phyloP scores from a whole-genome alignment of 2,329 filamentous ascomycete species.

The Cryphonectria japonica region DNA sequence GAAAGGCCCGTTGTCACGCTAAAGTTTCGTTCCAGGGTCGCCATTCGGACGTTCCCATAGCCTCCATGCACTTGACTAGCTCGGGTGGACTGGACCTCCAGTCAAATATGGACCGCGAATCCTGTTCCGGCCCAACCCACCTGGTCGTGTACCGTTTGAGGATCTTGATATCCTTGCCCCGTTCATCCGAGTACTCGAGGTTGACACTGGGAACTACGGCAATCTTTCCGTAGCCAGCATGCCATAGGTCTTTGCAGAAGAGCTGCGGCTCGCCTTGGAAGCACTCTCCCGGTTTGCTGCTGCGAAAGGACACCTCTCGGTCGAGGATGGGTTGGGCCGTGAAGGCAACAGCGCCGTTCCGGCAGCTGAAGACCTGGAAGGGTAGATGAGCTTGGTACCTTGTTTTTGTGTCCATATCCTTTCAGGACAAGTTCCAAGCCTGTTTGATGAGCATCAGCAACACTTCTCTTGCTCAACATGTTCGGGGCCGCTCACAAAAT shows the following conservation, averaged over 20 bases:
- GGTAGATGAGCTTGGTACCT: constrained; percentile 46
- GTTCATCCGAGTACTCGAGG: constrained; percentile 56
- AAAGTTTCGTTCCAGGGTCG: constrained; percentile 45
- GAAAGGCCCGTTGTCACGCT: neutral
- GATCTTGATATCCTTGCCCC: constrained; percentile 50
- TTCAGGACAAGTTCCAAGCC: constrained; percentile 58
- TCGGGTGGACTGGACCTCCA: constrained; percentile 49
- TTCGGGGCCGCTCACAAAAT: constrained; percentile 29
- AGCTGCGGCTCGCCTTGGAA: constrained; percentile 58
- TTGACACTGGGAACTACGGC: constrained; percentile 61
- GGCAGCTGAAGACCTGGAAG: constrained; percentile 64
- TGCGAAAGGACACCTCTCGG: constrained; percentile 50
- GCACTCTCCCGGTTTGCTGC: constrained; percentile 49
- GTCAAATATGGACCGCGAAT: constrained; percentile 38
- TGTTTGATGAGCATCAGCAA: constrained; percentile 23
- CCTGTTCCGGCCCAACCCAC: constrained; percentile 38
- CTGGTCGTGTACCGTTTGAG: constrained; percentile 53
- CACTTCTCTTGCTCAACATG: no score
- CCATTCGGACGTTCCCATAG: constrained; percentile 47
- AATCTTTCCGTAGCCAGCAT: constrained; percentile 52
- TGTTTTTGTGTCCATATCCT: constrained; percentile 42
- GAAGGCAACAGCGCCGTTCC: constrained; percentile 60
- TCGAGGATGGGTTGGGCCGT: constrained; percentile 51
- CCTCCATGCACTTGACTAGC: constrained; percentile 53
- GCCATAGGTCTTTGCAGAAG: constrained; percentile 63